Conservation (phyloP, 2,329 filamentous ascomycete genomes). For the Penicillium janthinellum region DNA sequence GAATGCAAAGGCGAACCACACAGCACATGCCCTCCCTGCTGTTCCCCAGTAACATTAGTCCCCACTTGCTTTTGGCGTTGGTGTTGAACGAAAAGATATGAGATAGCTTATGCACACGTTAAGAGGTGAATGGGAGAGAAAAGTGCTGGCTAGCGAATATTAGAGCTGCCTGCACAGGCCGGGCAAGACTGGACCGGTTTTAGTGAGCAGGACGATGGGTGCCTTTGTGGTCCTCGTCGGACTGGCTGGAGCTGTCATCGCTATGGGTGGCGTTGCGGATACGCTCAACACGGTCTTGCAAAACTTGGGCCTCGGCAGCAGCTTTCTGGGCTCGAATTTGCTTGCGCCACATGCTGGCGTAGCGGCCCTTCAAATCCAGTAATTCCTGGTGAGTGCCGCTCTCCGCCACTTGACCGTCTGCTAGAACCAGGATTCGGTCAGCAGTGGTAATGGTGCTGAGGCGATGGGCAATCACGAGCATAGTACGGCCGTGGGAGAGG, state of each 20-base stretch:
- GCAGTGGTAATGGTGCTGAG: slow-evolving; percentile 83
- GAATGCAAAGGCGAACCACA: slow-evolving; percentile 11
- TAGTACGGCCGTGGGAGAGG: slow-evolving; percentile 81
- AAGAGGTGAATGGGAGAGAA: slow-evolving; percentile 66
- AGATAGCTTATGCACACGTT: slow-evolving; percentile 27
- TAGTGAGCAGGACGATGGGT: slow-evolving; percentile 19
- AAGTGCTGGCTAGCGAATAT: slow-evolving; percentile 59
- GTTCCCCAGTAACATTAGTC: slow-evolving; percentile 20
- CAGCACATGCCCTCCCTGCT: slow-evolving; percentile 12
- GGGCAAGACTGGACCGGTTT: slow-evolving; percentile 52
- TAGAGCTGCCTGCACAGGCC: slow-evolving; percentile 58
- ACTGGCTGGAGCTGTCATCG: slow-evolving; percentile 53
- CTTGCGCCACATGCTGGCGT: slow-evolving; percentile 85
- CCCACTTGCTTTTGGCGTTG: slow-evolving; percentile 16
- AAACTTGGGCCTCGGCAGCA: slow-evolving; percentile 58
- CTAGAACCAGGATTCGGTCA: slow-evolving; percentile 79
- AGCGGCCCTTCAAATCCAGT: slow-evolving; percentile 69
- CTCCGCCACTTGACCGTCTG: slow-evolving; percentile 75
- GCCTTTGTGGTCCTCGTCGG: slow-evolving; percentile 48
- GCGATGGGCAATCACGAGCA: slow-evolving; percentile 92
- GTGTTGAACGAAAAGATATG: slow-evolving; percentile 15
- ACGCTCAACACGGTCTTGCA: slow-evolving; percentile 47
- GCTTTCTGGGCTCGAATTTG: slow-evolving; percentile 78
- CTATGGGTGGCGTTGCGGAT: slow-evolving; percentile 46
- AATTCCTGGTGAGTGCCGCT: slow-evolving; percentile 78